These are phyloP conservation scores for Entomortierella parvispora DNA, from an alignment of 192 early-diverging fungal genomes.

Conservation along the genomic window DNA sequence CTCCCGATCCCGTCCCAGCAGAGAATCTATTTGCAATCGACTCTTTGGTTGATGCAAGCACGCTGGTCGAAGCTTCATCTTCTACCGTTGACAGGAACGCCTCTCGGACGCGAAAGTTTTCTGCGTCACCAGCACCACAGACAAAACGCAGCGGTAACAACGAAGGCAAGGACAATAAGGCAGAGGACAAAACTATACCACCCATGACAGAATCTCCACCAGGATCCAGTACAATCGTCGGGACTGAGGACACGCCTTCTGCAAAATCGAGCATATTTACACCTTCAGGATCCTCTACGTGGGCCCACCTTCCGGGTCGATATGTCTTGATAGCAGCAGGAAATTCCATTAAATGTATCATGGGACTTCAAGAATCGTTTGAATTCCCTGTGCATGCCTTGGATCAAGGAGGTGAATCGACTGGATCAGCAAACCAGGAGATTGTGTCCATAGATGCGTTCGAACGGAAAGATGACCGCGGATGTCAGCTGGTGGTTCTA, in stretches of 20 bases:
- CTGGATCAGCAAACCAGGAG: constrained; percentile 18
- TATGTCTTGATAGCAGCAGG: constrained; percentile 45
- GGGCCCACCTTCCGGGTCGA: constrained; percentile 24
- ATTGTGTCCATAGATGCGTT: constrained; percentile 49
- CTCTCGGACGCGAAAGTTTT: too few species aligned
- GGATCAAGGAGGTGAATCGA: background rate
- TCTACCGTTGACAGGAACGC: too few species aligned
- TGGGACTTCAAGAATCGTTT: constrained; percentile 34
- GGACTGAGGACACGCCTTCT: too few species aligned
- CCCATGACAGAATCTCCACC: too few species aligned
- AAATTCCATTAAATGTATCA: constrained; percentile 17
- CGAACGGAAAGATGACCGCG: constrained; percentile 38
- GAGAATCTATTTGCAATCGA: background rate
- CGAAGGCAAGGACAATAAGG: too few species aligned
- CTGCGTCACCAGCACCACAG: background rate
- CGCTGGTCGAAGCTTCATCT: too few species aligned
- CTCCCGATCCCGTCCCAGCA: background rate
- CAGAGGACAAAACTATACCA: too few species aligned
- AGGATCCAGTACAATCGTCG: too few species aligned
- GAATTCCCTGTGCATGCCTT: constrained; percentile 18
- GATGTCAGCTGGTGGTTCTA: constrained; percentile 34
- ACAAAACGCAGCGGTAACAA: too few species aligned
- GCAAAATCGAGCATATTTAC: constrained; percentile 31
- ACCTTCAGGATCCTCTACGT: constrained; percentile 1
- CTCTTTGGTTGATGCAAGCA: too few species aligned